Percentiles rank a stretch among this genome's conserved stretches.
These are phyloP conservation scores for Gloeophyllum trabeum DNA, from an alignment of 768 basidiomycete species.

Conservation along the genomic window DNA sequence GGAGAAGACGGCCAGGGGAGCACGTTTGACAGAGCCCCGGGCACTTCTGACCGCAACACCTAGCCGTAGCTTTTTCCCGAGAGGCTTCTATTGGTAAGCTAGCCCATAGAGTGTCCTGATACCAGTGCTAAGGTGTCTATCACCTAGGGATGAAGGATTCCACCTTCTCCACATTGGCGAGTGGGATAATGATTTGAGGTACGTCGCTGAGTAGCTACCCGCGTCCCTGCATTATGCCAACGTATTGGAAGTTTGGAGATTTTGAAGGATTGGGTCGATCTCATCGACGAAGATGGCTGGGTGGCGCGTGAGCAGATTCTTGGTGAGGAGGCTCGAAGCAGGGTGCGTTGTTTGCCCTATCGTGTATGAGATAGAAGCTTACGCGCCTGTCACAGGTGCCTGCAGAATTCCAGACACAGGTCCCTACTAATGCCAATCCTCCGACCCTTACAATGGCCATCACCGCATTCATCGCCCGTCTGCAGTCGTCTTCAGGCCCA, in stretches of 20 bases:
- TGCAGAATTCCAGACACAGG: slow-evolving; percentile 82
- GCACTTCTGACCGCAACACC: slow-evolving; percentile 86
- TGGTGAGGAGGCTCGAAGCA: slow-evolving; percentile 93
- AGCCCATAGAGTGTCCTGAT: neutral
- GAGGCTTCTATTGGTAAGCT: slow-evolving; percentile 91
- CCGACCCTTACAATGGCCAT: slow-evolving; percentile 93
- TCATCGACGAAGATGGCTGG: slow-evolving; percentile 94
- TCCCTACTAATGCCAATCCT: slow-evolving; percentile 90
- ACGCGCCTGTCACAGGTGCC: slow-evolving; percentile 48
- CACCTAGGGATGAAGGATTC: slow-evolving; percentile 88
- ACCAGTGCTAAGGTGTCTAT: neutral
- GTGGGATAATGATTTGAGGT: slow-evolving; percentile 89
- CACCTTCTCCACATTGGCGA: slow-evolving; percentile 85
- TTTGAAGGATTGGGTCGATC: slow-evolving; percentile 76
- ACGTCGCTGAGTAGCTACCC: neutral
- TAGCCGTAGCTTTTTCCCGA: slow-evolving; percentile 92
- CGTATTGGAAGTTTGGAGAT: slow-evolving; percentile 61
- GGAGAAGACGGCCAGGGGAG: slow-evolving; percentile 32
- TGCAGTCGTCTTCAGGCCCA: slow-evolving; percentile 36
- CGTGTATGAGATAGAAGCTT: neutral
- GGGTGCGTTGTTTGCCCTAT: slow-evolving; percentile 28
- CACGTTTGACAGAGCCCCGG: slow-evolving; percentile 61
- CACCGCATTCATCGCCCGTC: slow-evolving; percentile 76
- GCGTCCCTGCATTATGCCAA: neutral
- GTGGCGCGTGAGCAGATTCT: slow-evolving; percentile 94